Percentiles rank a stretch among this genome's conserved stretches.
phyloP scores from a whole-genome alignment of 2,329 filamentous ascomycete species.

The Chalaropsis ovoidea region DNA sequence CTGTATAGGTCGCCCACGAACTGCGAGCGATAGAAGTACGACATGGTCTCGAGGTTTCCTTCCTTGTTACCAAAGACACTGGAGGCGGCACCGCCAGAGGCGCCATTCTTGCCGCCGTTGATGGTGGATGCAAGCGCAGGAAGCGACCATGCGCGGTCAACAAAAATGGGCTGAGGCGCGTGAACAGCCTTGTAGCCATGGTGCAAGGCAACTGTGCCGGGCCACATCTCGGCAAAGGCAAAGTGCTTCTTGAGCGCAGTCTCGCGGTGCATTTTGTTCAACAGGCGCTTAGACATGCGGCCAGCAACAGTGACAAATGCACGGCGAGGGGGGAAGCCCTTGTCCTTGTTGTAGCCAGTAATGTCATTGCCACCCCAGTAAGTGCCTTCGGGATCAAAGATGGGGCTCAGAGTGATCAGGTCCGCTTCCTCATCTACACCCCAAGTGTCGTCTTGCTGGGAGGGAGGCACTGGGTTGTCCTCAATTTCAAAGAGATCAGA shows the following conservation, averaged over 20 bases:
- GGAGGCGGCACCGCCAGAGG: conserved; percentile 60
- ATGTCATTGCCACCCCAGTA: conserved; percentile 77
- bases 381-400: conserved; percentile 82
- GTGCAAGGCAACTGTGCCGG: conserved; percentile 73
- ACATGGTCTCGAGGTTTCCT: conserved; percentile 76
- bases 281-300: conserved; percentile 67
- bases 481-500: conserved; percentile 63
- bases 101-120: conserved; percentile 68
- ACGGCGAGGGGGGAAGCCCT: conserved; percentile 57
- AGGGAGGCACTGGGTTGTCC: conserved; percentile 61
- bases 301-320: conserved; percentile 82
- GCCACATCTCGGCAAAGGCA: conserved; percentile 97
- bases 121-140: conserved; percentile 67
- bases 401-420: conserved; percentile 80
- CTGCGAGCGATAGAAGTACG: conserved; percentile 83
- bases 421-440: conserved; percentile 86
- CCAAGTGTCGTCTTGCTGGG: conserved; percentile 70
- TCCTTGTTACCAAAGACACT: conserved; percentile 74
- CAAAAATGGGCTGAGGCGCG: conserved; percentile 77
- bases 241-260: conserved; percentile 75
- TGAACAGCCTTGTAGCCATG: conserved; percentile 90
- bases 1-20: conserved; percentile 75
- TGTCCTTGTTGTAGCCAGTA: conserved; percentile 62
- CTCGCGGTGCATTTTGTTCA: conserved; percentile 83
- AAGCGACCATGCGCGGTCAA: conserved; percentile 77